phyloP scores from a whole-genome alignment of 1,284 basidiomycete genomes.

The Filobasidium uniguttulatum region DNA sequence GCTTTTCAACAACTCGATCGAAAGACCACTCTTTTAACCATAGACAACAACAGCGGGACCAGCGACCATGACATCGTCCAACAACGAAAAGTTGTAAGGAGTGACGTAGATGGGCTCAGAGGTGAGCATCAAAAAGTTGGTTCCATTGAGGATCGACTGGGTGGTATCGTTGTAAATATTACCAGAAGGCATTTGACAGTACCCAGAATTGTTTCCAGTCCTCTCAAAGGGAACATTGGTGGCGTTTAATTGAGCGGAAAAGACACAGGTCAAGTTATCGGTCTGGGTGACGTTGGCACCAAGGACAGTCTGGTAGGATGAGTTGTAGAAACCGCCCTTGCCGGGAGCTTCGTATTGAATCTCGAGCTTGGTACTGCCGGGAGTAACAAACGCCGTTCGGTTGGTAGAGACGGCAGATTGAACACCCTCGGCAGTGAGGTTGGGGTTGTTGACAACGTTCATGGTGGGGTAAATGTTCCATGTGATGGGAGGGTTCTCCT shows the following conservation, averaged over 20 bases:
- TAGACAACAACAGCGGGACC: slow-evolving; percentile 45
- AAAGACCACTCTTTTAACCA: slow-evolving; percentile 29
- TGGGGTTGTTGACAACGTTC: slow-evolving; percentile 34
- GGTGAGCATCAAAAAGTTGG: slow-evolving; percentile 48
- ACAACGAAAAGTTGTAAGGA: slow-evolving; percentile 43
- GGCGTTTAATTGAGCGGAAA: slow-evolving; percentile 52
- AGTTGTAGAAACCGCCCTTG: slow-evolving; percentile 44
- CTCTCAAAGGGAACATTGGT: slow-evolving; percentile 46
- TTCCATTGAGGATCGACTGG: slow-evolving; percentile 36
- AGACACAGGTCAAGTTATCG: slow-evolving; percentile 28
- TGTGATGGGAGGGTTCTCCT: slow-evolving; percentile 45
- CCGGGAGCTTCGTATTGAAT: slow-evolving; percentile 49
- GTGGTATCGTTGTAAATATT: slow-evolving; percentile 36
- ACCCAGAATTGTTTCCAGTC: slow-evolving; percentile 37
- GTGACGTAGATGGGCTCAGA: slow-evolving; percentile 45
- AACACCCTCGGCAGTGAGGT: slow-evolving; percentile 20
- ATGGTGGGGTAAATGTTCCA: slow-evolving; percentile 46
- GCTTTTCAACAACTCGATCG: too few species aligned
- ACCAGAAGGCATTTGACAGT: slow-evolving; percentile 43
- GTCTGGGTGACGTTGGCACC: slow-evolving; percentile 21
- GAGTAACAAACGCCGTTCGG: slow-evolving; percentile 40
- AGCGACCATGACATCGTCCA: slow-evolving; percentile 48
- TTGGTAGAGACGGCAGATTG: slow-evolving; percentile 44
- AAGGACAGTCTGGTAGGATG: slow-evolving; percentile 42
- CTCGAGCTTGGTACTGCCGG: slow-evolving; percentile 40